Percentiles rank a stretch among this genome's conserved stretches.
These are phyloP conservation scores for Hippophae tibetana DNA, from an alignment of 306 rosid species.

Conservation along the genomic window DNA sequence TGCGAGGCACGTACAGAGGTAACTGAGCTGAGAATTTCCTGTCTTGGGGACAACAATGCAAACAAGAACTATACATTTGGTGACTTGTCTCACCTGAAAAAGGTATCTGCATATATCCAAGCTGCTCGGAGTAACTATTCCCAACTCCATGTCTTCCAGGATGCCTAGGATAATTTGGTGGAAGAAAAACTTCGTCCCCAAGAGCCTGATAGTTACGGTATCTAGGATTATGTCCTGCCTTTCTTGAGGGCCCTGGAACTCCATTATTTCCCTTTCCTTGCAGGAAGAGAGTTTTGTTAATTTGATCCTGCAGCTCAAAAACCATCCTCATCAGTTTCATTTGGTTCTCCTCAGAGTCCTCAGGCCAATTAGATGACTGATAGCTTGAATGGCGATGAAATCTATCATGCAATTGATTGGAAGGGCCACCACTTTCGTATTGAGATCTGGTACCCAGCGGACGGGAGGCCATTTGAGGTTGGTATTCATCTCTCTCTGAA, in stretches of 20 bases:
- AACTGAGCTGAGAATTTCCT: slow-evolving; percentile 42
- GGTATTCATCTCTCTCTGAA: slow-evolving; percentile 34
- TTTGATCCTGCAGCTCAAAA: slow-evolving; percentile 50
- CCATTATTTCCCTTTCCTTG: slow-evolving; percentile 33
- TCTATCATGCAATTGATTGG: slow-evolving; percentile 32
- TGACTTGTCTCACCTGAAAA: slow-evolving; percentile 61
- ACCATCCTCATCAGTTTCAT: slow-evolving; percentile 49
- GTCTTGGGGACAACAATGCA: slow-evolving; percentile 33
- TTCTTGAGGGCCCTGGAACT: slow-evolving; percentile 25
- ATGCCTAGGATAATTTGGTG: slow-evolving; percentile 25
- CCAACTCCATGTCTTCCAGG: slow-evolving; percentile 34
- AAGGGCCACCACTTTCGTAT: slow-evolving; percentile 33
- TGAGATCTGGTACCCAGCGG: slow-evolving; percentile 23
- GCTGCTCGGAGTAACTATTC: slow-evolving; percentile 28
- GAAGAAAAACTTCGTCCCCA: slow-evolving; percentile 33
- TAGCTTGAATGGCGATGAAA: slow-evolving; percentile 33
- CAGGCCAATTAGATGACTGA: slow-evolving; percentile 26
- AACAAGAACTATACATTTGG: slow-evolving; percentile 37
- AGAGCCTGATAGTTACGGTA: slow-evolving; percentile 29
- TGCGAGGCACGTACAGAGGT: slow-evolving; percentile 28
- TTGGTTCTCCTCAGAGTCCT: slow-evolving; percentile 46
- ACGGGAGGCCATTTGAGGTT: slow-evolving; percentile 28
- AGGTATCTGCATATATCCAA: slow-evolving; percentile 36
- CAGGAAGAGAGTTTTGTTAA: slow-evolving; percentile 28
- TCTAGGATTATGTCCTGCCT: slow-evolving; percentile 28